A percentile compares a stretch with the other conserved stretches of the same genome.
phyloP scores from a whole-genome alignment of 306 rosid genomes.

The Psophocarpus tetragonolobus region DNA sequence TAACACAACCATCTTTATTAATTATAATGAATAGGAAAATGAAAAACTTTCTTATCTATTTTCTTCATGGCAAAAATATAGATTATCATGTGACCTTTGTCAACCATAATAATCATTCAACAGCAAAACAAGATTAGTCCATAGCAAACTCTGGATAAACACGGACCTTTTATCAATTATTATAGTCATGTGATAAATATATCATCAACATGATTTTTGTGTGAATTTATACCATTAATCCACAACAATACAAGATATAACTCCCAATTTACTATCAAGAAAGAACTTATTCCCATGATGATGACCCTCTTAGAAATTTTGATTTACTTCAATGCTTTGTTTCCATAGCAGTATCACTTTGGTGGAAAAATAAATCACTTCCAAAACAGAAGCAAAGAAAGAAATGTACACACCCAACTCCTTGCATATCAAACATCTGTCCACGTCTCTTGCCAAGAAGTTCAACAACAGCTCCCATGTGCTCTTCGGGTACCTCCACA shows the following conservation, averaged over 20 bases:
- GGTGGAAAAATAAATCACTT: constrained; percentile 15
- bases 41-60: neutral
- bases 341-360: neutral
- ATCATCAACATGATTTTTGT: neutral
- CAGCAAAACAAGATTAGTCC: neutral
- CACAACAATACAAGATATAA: constrained; percentile 10
- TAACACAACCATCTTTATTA: neutral
- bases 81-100: constrained; percentile 1
- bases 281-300: neutral
- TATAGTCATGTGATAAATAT: neutral
- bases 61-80: neutral
- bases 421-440: constrained; percentile 96
- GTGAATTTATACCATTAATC: neutral
- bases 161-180: constrained; percentile 15
- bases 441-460: constrained; percentile 97
- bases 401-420: constrained; percentile 75
- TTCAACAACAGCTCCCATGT: constrained; percentile 96
- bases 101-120: constrained; percentile 2
- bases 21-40: too few species aligned
- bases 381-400: constrained; percentile 33
- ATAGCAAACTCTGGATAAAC: neutral
- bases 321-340: constrained; percentile 17
- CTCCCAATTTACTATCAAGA: neutral
- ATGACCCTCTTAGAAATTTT: neutral
- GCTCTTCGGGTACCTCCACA: constrained; percentile 96